Evolutionary conservation across 345 rosid species (phyloP).

Genomic region (Eucalyptus sideroxylon): DNA sequence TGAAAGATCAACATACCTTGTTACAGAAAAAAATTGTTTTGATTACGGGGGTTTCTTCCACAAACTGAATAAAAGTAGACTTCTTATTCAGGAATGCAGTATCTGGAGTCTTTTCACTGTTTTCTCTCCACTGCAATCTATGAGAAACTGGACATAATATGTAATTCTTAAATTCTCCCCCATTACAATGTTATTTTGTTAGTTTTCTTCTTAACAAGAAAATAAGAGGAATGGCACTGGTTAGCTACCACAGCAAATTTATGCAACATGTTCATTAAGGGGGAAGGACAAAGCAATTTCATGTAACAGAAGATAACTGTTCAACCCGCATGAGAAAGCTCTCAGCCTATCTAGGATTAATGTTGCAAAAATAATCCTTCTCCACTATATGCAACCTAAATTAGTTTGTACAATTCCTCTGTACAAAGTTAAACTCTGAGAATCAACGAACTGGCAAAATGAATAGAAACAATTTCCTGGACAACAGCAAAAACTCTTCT

Average conservation of each 20-base stretch:
- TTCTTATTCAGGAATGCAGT: constrained; percentile 61
- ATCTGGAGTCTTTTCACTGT: constrained; percentile 44
- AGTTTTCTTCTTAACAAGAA: neutral
- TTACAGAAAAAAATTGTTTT: constrained; percentile 82
- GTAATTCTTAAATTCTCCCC: neutral
- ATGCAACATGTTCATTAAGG: neutral
- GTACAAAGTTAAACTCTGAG: neutral
- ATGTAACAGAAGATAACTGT: no score
- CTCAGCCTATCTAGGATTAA: no score
- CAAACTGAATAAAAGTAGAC: constrained; percentile 55
- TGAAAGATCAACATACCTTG: constrained; percentile 24
- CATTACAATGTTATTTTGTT: neutral
- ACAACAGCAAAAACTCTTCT: neutral
- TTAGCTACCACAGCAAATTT: neutral
- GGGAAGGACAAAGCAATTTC: no score
- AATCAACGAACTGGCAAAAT: neutral
- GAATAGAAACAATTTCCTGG: neutral
- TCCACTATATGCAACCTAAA: neutral
- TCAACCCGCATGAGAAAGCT: no score
- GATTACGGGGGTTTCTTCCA: constrained; percentile 41
- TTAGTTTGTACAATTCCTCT: neutral
- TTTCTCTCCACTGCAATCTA: constrained; percentile 85
- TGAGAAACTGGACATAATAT: constrained; percentile 38
- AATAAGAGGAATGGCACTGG: neutral
- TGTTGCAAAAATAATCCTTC: neutral